Percentiles rank a stretch among this genome's conserved stretches.
Evolutionary conservation across 2,329 filamentous ascomycete species (phyloP).

Genomic region (Anisogramma anomala): DNA sequence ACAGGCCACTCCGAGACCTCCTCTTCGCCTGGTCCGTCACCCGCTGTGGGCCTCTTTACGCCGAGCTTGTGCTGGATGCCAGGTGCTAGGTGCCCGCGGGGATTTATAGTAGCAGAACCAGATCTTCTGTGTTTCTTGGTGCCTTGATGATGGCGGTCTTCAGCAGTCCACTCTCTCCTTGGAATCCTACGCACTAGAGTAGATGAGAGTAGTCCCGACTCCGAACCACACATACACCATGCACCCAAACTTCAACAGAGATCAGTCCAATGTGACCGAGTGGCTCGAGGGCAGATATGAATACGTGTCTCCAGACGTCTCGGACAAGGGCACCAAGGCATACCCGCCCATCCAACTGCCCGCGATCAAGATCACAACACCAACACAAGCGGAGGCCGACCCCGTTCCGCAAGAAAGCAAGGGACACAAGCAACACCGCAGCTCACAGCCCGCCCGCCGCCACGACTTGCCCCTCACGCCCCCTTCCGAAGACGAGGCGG

Average conservation of each 20-base stretch:
- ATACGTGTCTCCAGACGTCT: conserved; percentile 10
- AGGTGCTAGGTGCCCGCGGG: no score
- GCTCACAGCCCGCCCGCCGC: neutral
- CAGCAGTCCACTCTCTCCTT: no score
- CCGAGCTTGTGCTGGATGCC: no score
- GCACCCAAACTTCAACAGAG: neutral
- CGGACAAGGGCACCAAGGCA: neutral
- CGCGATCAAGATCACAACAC: neutral
- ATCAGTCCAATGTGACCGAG: conserved; percentile 8
- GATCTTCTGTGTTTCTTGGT: no score
- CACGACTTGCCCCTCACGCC: conserved; percentile 5
- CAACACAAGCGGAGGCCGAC: conserved; percentile 1
- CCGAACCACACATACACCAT: no score
- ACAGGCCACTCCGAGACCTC: no score
- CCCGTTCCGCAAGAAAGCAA: neutral
- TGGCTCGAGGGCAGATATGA: conserved; percentile 13
- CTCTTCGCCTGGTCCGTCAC: no score
- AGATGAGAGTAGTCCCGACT: no score
- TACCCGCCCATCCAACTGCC: conserved; percentile 5
- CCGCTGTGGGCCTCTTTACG: no score
- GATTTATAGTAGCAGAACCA: no score
- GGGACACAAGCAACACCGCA: neutral
- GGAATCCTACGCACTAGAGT: no score
- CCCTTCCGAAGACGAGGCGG: conserved; percentile 8
- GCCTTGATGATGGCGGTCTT: no score